Evolutionary conservation across 192 early-diverging fungal species (phyloP).

Genomic region (Thoreauomyces humboldtii): DNA sequence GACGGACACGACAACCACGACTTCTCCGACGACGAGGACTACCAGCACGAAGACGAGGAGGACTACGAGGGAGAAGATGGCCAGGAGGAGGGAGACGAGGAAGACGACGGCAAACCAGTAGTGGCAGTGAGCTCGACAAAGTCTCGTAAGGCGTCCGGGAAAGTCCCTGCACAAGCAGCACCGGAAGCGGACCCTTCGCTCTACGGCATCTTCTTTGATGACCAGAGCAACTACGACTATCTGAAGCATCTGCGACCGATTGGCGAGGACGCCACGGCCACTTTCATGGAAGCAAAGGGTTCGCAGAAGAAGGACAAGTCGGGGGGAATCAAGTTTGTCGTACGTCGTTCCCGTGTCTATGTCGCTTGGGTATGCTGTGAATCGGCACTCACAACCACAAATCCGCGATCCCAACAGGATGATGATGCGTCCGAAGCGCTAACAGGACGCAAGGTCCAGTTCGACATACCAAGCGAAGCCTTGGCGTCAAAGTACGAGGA

Average conservation of each 20-base stretch:
- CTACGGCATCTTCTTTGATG: constrained; percentile 88
- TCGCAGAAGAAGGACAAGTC: constrained; percentile 54
- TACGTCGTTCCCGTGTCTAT: constrained; percentile 2
- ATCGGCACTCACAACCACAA: not conserved
- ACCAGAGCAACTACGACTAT: constrained; percentile 88
- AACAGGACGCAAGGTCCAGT: constrained; percentile 39
- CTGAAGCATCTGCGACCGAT: constrained; percentile 86
- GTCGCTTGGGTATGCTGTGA: not conserved
- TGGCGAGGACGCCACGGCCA: constrained; percentile 69
- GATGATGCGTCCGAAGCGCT: constrained; percentile 34
- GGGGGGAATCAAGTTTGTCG: constrained; percentile 41
- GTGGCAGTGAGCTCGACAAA: not conserved
- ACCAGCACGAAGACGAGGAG: constrained; percentile 26
- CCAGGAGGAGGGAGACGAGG: constrained; percentile 27
- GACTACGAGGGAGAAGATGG: constrained; percentile 30
- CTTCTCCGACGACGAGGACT: constrained; percentile 20
- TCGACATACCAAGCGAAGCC: constrained; percentile 69
- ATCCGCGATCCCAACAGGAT: constrained; percentile 25
- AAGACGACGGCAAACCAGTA: constrained; percentile 32
- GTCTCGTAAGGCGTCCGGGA: too few relatives aligned
- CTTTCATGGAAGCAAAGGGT: constrained; percentile 69
- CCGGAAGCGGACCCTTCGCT: constrained; percentile 66
- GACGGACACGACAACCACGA: not conserved
- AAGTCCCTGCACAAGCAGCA: constrained; percentile 9
- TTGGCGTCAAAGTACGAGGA: constrained; percentile 74